phyloP scores from a whole-genome alignment of 1,284 basidiomycete genomes.

The Rhodotorula sp. region DNA sequence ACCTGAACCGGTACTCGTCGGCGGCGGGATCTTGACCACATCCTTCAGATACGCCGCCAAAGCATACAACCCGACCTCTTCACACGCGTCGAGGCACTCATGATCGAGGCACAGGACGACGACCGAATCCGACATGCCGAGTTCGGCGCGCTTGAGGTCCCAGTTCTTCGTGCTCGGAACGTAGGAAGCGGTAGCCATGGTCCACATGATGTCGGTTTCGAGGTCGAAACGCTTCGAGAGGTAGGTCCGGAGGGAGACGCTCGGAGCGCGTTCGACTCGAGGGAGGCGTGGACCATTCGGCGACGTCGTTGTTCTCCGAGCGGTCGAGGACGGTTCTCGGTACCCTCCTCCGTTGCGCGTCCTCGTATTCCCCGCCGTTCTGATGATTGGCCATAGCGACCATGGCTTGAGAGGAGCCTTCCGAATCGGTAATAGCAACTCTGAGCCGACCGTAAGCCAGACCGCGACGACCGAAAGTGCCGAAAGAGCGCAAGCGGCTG shows the following conservation, averaged over 20 bases:
- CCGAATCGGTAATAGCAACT: no score
- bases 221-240: conserved; percentile 1
- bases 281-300: not conserved
- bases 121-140: conserved; percentile 10
- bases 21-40: not conserved
- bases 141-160: conserved; percentile 12
- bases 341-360: no score
- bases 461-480: no score
- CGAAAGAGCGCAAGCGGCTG: no score
- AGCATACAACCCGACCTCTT: conserved; percentile 4
- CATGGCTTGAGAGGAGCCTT: no score
- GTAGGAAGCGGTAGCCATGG: conserved; percentile 13
- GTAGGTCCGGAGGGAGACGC: conserved; percentile 2
- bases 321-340: no score
- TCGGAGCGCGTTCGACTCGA: conserved; percentile 3
- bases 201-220: conserved; percentile 4
- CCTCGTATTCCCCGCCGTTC: no score
- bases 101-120: conserved; percentile 13
- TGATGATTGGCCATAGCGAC: no score
- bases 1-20: no score
- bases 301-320: no score
- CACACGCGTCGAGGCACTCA: conserved; percentile 9
- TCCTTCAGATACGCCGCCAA: not conserved
- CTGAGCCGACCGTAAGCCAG: no score
- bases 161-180: conserved; percentile 13